Percentiles rank a stretch among this genome's conserved stretches.
Evolutionary conservation across 148 eudicot species (phyloP).

Genomic region (Nepenthes mirabilis): DNA sequence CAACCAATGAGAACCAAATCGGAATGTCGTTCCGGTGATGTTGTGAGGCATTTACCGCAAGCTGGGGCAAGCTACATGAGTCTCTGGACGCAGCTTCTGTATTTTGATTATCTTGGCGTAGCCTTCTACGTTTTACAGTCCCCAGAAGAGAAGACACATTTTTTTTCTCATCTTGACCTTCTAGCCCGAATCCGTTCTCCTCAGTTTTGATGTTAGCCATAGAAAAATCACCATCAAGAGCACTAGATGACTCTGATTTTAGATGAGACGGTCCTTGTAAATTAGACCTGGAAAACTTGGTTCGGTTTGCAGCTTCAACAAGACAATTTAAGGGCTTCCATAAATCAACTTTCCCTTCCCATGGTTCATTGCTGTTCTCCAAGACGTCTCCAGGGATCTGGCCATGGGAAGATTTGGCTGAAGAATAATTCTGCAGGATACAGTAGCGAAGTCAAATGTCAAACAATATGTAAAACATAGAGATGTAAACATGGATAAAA

Average conservation of each 20-base stretch:
- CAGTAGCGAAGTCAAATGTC: not conserved
- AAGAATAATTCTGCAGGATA: conserved; percentile 42
- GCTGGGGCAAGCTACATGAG: conserved; percentile 19
- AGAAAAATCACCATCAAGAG: conserved; percentile 25
- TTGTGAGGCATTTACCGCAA: conserved; percentile 24
- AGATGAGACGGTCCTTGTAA: conserved; percentile 41
- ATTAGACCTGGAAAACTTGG: conserved; percentile 54
- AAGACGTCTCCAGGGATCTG: conserved; percentile 25
- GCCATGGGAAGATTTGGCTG: conserved; percentile 38
- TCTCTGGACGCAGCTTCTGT: conserved; percentile 23
- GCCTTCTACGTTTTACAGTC: conserved; percentile 39
- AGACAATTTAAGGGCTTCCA: conserved; percentile 85
- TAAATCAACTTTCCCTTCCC: conserved; percentile 61
- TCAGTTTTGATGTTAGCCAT: conserved; percentile 26
- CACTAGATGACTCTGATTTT: conserved; percentile 31
- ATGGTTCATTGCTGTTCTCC: conserved; percentile 27
- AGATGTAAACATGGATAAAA: no score
- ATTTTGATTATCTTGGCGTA: conserved; percentile 26
- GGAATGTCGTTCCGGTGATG: conserved; percentile 40
- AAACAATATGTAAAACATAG: no score
- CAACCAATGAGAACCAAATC: conserved; percentile 79
- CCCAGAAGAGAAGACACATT: conserved; percentile 13
- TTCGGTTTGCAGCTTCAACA: conserved; percentile 85
- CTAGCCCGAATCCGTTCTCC: conserved; percentile 30
- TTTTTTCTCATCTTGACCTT: conserved; percentile 34